These are phyloP conservation scores for Malania oleifera DNA, from an alignment of 164 flowering plant genomes.

Conservation along the genomic window DNA sequence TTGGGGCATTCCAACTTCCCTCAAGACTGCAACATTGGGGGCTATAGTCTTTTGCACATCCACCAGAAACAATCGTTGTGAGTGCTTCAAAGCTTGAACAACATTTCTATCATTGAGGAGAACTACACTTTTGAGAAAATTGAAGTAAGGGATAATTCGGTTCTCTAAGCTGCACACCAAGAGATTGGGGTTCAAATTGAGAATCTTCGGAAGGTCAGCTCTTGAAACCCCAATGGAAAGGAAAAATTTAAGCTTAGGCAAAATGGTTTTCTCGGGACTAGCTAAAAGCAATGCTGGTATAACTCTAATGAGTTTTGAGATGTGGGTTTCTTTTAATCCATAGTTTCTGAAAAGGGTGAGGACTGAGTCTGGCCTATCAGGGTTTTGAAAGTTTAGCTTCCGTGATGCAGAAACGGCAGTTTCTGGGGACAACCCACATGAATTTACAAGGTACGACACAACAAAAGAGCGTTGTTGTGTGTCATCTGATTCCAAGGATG, in stretches of 20 bases:
- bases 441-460: conserved; percentile 8
- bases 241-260: conserved; percentile 11
- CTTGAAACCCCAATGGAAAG: conserved; percentile 1
- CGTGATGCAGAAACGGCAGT: not conserved
- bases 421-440: conserved; percentile 11
- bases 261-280: conserved; percentile 6
- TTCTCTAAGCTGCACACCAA: not conserved
- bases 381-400: not conserved
- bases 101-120: not conserved
- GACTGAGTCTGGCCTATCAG: conserved; percentile 4
- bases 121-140: conserved; percentile 1
- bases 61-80: not conserved
- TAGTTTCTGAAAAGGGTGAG: conserved; percentile 4
- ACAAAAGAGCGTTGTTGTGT: not conserved
- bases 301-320: not conserved
- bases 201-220: not conserved
- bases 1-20: conserved; percentile 4
- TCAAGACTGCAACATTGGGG: conserved; percentile 7
- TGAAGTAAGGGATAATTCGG: not conserved
- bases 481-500: too few species aligned
- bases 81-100: not conserved
- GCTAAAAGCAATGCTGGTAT: not conserved
- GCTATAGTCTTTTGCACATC: not conserved
- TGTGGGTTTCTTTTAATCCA: conserved; percentile 4
- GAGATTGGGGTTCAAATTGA: not conserved